These are phyloP conservation scores for Nicotiana benthamiana DNA, from an alignment of 257 asterid species.

Conservation along the genomic window DNA sequence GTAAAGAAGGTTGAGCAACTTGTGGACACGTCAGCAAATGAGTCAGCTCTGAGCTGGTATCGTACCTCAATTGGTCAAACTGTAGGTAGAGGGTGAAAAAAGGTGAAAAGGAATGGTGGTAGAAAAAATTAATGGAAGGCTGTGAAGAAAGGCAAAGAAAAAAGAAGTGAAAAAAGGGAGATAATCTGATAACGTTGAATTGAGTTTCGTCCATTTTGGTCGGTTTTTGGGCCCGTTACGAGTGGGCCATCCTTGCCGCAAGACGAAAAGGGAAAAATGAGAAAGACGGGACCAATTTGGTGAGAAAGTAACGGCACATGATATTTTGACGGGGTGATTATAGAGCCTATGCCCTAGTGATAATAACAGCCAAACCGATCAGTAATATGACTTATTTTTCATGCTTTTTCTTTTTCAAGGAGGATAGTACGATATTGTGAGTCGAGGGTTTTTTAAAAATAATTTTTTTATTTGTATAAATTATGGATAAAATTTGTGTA, in stretches of 20 bases:
- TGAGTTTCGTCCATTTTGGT: constrained; percentile 17
- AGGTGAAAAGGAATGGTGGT: not conserved
- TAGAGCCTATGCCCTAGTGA: not conserved
- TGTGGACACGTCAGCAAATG: not conserved
- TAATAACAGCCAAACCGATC: not conserved
- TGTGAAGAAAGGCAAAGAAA: not conserved
- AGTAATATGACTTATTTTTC: not conserved
- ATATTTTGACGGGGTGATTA: constrained; percentile 7
- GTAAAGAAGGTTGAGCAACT: not conserved
- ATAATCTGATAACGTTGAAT: constrained; percentile 4
- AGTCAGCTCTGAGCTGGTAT: not conserved
- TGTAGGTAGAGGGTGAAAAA: not conserved
- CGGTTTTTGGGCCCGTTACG: constrained; percentile 12
- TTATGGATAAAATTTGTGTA: no score
- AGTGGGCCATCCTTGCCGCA: constrained; percentile 10
- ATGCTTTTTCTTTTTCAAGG: not conserved
- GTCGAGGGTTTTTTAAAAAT: no score
- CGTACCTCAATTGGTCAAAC: not conserved
- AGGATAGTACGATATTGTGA: not conserved
- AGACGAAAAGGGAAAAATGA: constrained; percentile 10
- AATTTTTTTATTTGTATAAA: no score
- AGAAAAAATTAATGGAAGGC: not conserved
- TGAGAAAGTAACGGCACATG: constrained; percentile 22
- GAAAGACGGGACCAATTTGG: constrained; percentile 7
- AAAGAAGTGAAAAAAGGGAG: not conserved